A percentile compares a stretch with the other conserved stretches of the same genome.
These are phyloP conservation scores for Talaromyces sp. DNA, from an alignment of 2,329 filamentous ascomycete species.

Conservation along the genomic window DNA sequence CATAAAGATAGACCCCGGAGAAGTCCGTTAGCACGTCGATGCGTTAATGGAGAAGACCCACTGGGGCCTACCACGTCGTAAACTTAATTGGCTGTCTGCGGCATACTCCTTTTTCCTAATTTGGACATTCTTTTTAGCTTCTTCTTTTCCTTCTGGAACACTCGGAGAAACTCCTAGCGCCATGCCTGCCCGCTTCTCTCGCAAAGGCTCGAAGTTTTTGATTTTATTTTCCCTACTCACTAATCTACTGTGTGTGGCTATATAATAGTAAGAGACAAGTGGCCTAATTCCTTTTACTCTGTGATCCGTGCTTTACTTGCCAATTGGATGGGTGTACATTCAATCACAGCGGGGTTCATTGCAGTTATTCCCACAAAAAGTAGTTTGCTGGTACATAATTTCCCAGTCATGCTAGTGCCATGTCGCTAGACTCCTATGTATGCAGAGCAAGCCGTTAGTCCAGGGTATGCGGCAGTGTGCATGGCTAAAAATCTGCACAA, in stretches of 20 bases:
- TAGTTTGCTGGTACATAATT: background rate
- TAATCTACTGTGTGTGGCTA: background rate
- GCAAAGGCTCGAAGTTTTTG: background rate
- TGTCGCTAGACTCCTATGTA: background rate
- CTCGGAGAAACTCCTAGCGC: background rate
- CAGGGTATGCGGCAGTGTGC: background rate
- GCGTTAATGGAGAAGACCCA: background rate
- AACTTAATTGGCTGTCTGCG: background rate
- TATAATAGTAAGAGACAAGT: background rate
- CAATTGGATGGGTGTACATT: too few species aligned
- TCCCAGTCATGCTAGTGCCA: background rate
- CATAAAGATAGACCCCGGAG: background rate
- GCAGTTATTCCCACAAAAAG: background rate
- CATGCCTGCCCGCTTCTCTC: background rate
- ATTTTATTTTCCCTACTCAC: background rate
- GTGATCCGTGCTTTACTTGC: background rate
- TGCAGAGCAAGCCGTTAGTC: background rate
- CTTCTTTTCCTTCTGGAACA: background rate
- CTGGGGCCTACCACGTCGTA: background rate
- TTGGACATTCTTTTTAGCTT: constrained; percentile 2
- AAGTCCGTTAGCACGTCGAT: background rate
- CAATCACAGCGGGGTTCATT: too few species aligned
- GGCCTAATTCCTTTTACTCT: background rate
- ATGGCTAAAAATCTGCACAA: background rate
- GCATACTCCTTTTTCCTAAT: background rate